Conservation (phyloP, 768 basidiomycete species). For the Psilocybe cyanescens region DNA sequence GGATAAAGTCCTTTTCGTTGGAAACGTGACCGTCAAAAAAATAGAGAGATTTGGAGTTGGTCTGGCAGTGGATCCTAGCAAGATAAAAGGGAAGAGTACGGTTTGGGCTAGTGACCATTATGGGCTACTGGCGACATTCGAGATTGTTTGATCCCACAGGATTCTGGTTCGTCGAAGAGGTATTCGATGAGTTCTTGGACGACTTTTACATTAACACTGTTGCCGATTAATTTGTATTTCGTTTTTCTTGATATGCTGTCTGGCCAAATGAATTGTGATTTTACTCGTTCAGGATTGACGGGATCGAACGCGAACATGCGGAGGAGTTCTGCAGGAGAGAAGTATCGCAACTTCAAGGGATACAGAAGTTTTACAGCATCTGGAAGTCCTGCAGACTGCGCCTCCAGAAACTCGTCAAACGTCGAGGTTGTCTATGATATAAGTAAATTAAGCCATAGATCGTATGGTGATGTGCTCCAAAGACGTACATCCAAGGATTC, state of each 20-base stretch:
- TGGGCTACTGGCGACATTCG: slow-evolving; percentile 13
- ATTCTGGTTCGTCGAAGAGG: slow-evolving; percentile 42
- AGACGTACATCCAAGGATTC: slow-evolving; percentile 61
- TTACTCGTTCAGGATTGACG: slow-evolving; percentile 11
- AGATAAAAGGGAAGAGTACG: neutral
- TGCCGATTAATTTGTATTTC: slow-evolving; percentile 79
- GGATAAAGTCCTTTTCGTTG: slow-evolving; percentile 20
- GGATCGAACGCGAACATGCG: slow-evolving; percentile 65
- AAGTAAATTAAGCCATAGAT: neutral
- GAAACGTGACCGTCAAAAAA: neutral
- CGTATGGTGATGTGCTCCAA: neutral
- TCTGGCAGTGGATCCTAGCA: slow-evolving; percentile 3
- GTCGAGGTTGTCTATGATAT: slow-evolving; percentile 56
- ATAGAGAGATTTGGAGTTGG: slow-evolving; percentile 17
- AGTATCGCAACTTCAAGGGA: slow-evolving; percentile 72
- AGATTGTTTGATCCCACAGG: neutral
- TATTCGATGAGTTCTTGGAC: slow-evolving; percentile 65
- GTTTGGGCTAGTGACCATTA: slow-evolving; percentile 23
- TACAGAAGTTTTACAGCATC: slow-evolving; percentile 57
- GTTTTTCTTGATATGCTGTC: slow-evolving; percentile 60
- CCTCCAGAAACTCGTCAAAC: slow-evolving; percentile 58
- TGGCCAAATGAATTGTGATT: slow-evolving; percentile 63
- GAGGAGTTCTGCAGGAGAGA: slow-evolving; percentile 73
- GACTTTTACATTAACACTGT: slow-evolving; percentile 81
- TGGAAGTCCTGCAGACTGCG: slow-evolving; percentile 40